Evolutionary conservation across 208 protist genomes (phyloP).

Genomic region (Polymyxa betae): DNA sequence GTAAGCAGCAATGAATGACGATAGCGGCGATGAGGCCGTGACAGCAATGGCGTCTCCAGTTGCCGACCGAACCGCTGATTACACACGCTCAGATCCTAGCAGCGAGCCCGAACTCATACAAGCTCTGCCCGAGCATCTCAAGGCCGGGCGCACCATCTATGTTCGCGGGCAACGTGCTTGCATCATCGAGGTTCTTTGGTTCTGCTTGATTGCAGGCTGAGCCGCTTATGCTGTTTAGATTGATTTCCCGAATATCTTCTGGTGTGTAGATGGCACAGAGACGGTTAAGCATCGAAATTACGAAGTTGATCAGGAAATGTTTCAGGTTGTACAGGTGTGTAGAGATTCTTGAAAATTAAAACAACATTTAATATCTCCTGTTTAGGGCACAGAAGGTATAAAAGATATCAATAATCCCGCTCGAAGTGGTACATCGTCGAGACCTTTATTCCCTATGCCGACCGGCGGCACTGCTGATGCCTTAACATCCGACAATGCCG

Average conservation of each 20-base stretch:
- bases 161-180: slow-evolving; percentile 1
- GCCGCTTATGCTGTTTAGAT: not conserved
- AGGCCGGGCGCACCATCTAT: slow-evolving; percentile 16
- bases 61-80: not conserved
- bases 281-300: slow-evolving; percentile 25
- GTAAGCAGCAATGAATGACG: not conserved
- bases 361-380: not conserved
- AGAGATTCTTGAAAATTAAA: not conserved
- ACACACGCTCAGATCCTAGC: not conserved
- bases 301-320: slow-evolving; percentile 21
- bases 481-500: not conserved
- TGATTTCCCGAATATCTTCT: slow-evolving; percentile 39
- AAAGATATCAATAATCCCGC: not conserved
- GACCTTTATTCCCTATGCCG: not conserved
- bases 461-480: not conserved
- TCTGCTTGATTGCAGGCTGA: not conserved
- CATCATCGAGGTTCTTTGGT: not conserved
- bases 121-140: slow-evolving; percentile 38
- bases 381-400: not conserved
- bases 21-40: slow-evolving; percentile 19
- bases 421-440: not conserved
- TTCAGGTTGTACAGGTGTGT: slow-evolving; percentile 35
- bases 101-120: not conserved
- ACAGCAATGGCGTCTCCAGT: not conserved
- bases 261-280: slow-evolving; percentile 14